These are phyloP conservation scores for Nothophoma quercina DNA, from an alignment of 2,329 filamentous ascomycete genomes.

Conservation along the genomic window DNA sequence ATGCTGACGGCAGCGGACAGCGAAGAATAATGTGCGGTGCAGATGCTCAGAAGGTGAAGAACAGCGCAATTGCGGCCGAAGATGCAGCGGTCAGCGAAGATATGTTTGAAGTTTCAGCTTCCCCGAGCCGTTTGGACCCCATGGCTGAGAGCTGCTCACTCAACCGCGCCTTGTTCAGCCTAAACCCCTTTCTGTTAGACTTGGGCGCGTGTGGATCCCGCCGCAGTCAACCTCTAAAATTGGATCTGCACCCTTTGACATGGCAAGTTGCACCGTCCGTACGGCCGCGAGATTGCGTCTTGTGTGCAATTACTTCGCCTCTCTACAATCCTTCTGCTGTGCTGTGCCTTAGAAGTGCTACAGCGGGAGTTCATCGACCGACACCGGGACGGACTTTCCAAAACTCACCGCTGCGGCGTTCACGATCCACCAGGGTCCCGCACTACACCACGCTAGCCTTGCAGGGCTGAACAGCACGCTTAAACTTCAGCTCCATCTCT, in stretches of 20 bases:
- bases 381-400: constrained; percentile 10
- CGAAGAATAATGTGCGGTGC: constrained; percentile 3
- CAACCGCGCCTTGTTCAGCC: constrained; percentile 8
- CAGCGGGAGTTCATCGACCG: not conserved
- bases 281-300: not conserved
- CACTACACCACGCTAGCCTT: constrained; percentile 16
- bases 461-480: constrained; percentile 11
- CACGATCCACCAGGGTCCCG: constrained; percentile 8
- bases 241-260: constrained; percentile 1
- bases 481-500: constrained; percentile 13
- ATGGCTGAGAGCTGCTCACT: constrained; percentile 17
- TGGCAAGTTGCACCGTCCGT: constrained; percentile 2
- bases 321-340: not conserved
- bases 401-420: constrained; percentile 18
- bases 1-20: constrained; percentile 7
- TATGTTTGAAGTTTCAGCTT: constrained; percentile 22
- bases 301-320: not conserved
- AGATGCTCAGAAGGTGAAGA: constrained; percentile 1
- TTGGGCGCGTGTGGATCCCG: constrained; percentile 9
- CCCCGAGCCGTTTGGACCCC: constrained; percentile 9
- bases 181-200: not conserved
- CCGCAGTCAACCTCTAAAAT: constrained; percentile 14
- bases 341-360: constrained; percentile 4
- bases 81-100: constrained; percentile 18
- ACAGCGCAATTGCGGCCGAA: constrained; percentile 2